Conservation (phyloP, 2,329 filamentous ascomycete genomes). For the Nemania bipapillata region DNA sequence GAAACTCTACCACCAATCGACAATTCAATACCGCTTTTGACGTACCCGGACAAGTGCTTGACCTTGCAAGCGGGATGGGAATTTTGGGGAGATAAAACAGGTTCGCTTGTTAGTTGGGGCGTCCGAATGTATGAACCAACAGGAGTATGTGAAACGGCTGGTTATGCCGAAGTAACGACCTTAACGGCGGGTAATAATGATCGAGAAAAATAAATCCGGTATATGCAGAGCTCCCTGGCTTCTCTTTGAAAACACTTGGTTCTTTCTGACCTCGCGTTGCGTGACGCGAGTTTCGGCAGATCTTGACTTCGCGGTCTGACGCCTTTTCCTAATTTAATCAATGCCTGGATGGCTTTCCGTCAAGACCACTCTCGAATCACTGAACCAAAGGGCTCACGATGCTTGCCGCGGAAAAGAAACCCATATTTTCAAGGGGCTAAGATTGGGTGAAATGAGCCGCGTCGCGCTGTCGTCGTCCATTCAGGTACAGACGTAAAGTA, state of each 20-base stretch:
- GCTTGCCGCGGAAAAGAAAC: slow-evolving; percentile 4
- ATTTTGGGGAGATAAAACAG: neutral
- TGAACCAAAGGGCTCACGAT: neutral
- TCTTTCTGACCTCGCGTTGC: neutral
- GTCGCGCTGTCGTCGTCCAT: slow-evolving; percentile 1
- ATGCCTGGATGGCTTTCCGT: neutral
- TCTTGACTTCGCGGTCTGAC: slow-evolving; percentile 3
- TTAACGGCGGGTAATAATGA: neutral
- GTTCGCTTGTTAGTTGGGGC: neutral
- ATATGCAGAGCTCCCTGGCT: neutral
- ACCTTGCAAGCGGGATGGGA: slow-evolving; percentile 26
- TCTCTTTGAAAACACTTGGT: neutral
- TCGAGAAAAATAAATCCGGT: neutral
- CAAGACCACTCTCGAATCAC: neutral
- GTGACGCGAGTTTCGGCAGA: neutral
- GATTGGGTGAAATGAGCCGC: neutral
- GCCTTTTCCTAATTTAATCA: neutral
- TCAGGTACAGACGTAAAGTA: neutral
- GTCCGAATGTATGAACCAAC: neutral
- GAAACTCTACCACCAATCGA: neutral
- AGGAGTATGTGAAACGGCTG: neutral
- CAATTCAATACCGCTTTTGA: neutral
- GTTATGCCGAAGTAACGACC: neutral
- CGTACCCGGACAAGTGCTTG: slow-evolving; percentile 22
- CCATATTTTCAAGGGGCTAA: slow-evolving; percentile 3